Evolutionary conservation across 345 rosid species (phyloP), one percentile per base, ranked within the genome.

Genomic region (Reutealis trisperma): DNA sequence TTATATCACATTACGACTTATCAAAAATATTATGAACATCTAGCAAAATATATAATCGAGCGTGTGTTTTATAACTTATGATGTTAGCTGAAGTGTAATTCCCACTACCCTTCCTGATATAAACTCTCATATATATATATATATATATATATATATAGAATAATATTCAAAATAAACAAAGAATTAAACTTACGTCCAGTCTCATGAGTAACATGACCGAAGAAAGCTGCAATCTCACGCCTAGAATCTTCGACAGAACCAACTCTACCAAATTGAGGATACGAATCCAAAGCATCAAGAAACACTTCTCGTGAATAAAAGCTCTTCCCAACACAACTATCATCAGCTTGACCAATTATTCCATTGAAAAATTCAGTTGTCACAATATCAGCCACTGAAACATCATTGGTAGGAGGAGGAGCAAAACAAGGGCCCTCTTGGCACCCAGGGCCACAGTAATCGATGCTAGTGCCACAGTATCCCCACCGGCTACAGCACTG

Each of bases 171-270:
- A 37, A 37, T 37, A 37, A 37, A 37, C 6, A 37, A 37, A 37
- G 41, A 37, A 37, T 5, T 37, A 64, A 63, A 60, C 90, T 88
- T 89, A 90, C 97, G 84, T 73, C 94, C 97, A 55, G 97, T 94
- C 75, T 92, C 95, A 73, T 92, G 97, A 0, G 98, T 92, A 77
- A 82, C 89, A 74, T 94, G 97, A 1, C 94, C 97, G 57, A 94
- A 94, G 83, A 89, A 90, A 7, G 93, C 88, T 5, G 98, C 98
- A 32, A 93, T 89, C 81, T 91, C 94, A 9, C 98, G 91, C 79
- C 77, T 89, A 4, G 88, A 83, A 65, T 86, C 92, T 34, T 85
- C 91, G 6, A 19, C 78, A 0, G 86, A 81, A 1, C 94, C 92
- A 16, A 79, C 74, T 57, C 80, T 80, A 72, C 93, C 98, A 45